These are phyloP conservation scores for Boletus eberwhitei DNA, from an alignment of 768 basidiomycete species.

Conservation along the genomic window DNA sequence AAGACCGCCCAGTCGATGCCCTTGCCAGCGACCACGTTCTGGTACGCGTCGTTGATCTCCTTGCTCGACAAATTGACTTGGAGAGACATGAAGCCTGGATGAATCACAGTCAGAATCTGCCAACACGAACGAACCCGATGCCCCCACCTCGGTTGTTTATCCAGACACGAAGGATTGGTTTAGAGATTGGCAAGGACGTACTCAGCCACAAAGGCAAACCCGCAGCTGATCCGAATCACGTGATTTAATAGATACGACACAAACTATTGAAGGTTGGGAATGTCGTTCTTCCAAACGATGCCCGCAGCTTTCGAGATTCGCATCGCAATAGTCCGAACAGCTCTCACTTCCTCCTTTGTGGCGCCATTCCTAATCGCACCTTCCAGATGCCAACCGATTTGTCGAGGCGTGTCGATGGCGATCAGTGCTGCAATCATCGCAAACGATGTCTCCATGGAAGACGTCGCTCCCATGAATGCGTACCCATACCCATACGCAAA, in stretches of 20 bases:
- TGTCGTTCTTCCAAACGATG: conserved; percentile 46
- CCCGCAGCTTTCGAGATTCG: conserved; percentile 47
- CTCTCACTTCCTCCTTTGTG: conserved; percentile 46
- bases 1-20: conserved; percentile 77
- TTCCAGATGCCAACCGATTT: conserved; percentile 63
- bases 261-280: conserved; percentile 40
- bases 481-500: conserved; percentile 60
- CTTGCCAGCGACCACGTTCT: conserved; percentile 63
- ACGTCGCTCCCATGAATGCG: conserved; percentile 43
- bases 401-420: conserved; percentile 57
- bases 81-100: conserved; percentile 55
- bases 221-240: conserved; percentile 6
- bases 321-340: conserved; percentile 55
- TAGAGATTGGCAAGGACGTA: not conserved
- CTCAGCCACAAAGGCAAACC: not conserved
- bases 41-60: conserved; percentile 72
- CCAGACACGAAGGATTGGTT: not conserved
- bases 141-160: not conserved
- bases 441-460: conserved; percentile 55
- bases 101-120: not conserved
- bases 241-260: conserved; percentile 7
- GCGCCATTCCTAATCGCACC: conserved; percentile 57
- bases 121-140: not conserved
- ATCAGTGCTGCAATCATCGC: conserved; percentile 60
- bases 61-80: conserved; percentile 74